Evolutionary conservation across 148 eudicot genomes (phyloP).

Genomic region (Hydrangea macrophylla): DNA sequence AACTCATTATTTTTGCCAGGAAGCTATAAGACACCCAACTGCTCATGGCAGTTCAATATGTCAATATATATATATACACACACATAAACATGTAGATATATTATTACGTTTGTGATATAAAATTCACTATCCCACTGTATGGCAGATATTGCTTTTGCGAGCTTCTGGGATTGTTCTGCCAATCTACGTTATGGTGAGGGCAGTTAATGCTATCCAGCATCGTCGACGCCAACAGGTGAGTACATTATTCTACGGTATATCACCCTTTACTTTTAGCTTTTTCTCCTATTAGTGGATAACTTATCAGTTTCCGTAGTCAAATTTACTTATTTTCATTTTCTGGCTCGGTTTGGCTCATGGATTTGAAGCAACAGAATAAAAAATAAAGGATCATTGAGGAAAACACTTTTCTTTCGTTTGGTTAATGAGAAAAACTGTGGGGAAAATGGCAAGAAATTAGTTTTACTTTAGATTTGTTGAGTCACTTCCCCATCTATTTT

Average conservation of each 20-base stretch:
- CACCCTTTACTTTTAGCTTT: not conserved
- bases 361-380: too few species aligned
- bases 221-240: slow-evolving; percentile 34
- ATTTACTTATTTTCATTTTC: too few species aligned
- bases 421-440: too few species aligned
- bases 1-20: not conserved
- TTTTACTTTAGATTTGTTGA: too few species aligned
- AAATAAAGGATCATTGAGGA: too few species aligned
- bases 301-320: too few species aligned
- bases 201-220: slow-evolving; percentile 28
- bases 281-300: not conserved
- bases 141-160: slow-evolving; percentile 36
- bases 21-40: not conserved
- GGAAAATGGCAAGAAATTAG: too few species aligned
- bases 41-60: too few species aligned
- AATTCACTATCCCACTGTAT: slow-evolving; percentile 3
- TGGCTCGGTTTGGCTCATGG: too few species aligned
- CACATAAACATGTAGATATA: too few species aligned
- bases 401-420: too few species aligned
- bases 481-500: too few species aligned
- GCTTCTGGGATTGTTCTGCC: slow-evolving; percentile 41
- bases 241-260: not conserved
- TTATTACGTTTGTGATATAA: not conserved
- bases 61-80: not conserved
- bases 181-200: slow-evolving; percentile 39